Evolutionary conservation across 2,329 filamentous ascomycete species (phyloP).

Genomic region (Scleromitrula shiraiana): DNA sequence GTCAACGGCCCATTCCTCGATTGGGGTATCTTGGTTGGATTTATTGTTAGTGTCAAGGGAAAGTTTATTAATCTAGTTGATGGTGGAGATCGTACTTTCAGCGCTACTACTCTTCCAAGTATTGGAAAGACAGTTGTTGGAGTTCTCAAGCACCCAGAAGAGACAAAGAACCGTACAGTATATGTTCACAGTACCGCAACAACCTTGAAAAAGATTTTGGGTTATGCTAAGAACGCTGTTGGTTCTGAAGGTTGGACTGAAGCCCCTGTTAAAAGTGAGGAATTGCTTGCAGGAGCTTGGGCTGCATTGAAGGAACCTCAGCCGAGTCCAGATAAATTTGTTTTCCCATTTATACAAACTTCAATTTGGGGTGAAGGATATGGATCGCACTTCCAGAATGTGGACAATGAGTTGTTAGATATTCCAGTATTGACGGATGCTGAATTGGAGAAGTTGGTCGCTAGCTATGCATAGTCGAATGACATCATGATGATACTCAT

Average conservation of each 20-base stretch:
- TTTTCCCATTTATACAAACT: slow-evolving; percentile 16
- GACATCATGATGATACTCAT: no score
- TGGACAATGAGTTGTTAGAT: slow-evolving; percentile 52
- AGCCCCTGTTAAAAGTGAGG: slow-evolving; percentile 9
- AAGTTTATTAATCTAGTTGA: slow-evolving; percentile 36
- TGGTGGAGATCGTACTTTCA: slow-evolving; percentile 36
- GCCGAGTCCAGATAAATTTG: slow-evolving; percentile 13
- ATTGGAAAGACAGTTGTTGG: slow-evolving; percentile 30
- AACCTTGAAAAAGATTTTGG: slow-evolving; percentile 11
- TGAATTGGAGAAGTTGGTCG: slow-evolving; percentile 28
- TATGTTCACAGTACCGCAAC: slow-evolving; percentile 19
- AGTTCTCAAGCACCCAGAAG: slow-evolving; percentile 30
- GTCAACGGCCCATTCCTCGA: slow-evolving; percentile 4
- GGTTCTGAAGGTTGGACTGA: slow-evolving; percentile 15
- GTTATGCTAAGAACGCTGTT: slow-evolving; percentile 15
- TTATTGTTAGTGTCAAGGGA: background rate
- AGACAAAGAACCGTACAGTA: slow-evolving; percentile 16
- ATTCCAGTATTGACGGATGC: slow-evolving; percentile 57
- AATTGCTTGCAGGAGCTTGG: slow-evolving; percentile 15
- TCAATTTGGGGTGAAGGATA: slow-evolving; percentile 30
- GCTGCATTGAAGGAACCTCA: slow-evolving; percentile 14
- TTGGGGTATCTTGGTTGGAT: slow-evolving; percentile 1
- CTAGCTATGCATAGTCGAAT: background rate
- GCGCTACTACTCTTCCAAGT: slow-evolving; percentile 23
- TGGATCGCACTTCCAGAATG: slow-evolving; percentile 24